Evolutionary conservation across 345 rosid species (phyloP), one percentile per base, ranked within the genome.

Genomic region (Populus euphratica): DNA sequence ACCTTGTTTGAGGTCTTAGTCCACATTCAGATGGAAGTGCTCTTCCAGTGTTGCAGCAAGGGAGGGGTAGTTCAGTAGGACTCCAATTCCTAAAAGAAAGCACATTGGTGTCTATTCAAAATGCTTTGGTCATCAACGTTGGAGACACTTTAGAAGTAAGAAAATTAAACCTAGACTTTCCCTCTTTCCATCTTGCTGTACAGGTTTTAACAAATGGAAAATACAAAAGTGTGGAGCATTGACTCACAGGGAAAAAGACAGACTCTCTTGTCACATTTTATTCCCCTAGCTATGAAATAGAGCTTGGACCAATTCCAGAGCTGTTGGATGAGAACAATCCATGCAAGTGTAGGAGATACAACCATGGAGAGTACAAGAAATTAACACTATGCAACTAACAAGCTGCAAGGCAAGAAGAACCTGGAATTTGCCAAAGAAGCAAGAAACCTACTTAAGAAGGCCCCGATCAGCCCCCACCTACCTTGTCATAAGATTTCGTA

Each of bases 21-120:
- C 99, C 98, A 65, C 98, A 95, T 85, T 93, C 98, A 49, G 99
- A 95, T 86, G 99, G 99, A 56, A 95, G 99, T 87, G 99, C 97
- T 68, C 87, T 95, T 64, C 92, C 99, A 62, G 97, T 93, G 44
- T 83, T 95, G 80, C 99, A 93, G 84, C 99, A 95, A 77, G 86
- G 83, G 49, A 90, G 86, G 72, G 87, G 87, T 29, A 79, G 89
- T 83, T 82, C 89, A 59, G 92, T 81, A 25, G 98, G 98, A 27
- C 94, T 95, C 68, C 99, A 95, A 79, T 87, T 94, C 81, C 90
- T 94, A 21, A 94, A 94, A 43, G 90, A 88, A 76, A 82, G 82
- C 77, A 81, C 77, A 43, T 94, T 97, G 98, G 77, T 88, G 43
- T 89, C 93, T 47, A 86, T 94, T 70, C 86, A 84, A 11, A 86